Percentiles rank a stretch among this genome's conserved stretches.
Conservation (phyloP, 2,329 filamentous ascomycete genomes). For the Paecilomyces variotii region DNA sequence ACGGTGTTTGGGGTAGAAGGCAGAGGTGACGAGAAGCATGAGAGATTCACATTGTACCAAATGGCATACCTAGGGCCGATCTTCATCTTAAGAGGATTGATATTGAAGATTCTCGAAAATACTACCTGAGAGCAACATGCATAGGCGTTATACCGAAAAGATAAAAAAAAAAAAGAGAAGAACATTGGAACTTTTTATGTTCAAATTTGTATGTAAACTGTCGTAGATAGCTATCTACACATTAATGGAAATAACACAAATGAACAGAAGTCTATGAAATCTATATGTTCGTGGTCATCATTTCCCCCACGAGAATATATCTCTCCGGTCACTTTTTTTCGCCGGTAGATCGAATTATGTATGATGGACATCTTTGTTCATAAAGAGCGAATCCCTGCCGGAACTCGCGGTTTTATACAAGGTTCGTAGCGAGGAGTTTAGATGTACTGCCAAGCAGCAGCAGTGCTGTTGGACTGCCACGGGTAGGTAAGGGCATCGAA, state of each 20-base stretch:
- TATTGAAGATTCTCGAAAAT: neutral
- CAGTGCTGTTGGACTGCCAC: constrained; percentile 10
- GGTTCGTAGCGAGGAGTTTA: constrained; percentile 13
- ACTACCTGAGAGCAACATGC: neutral
- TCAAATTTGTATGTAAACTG: neutral
- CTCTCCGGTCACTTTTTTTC: neutral
- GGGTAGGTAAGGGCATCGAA: constrained; percentile 30
- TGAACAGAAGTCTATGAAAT: no score
- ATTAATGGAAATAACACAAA: neutral
- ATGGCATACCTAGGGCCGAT: neutral
- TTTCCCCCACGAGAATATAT: neutral
- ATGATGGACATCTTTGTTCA: neutral
- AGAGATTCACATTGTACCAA: neutral
- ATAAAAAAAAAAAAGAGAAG: no score
- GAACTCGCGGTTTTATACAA: no score
- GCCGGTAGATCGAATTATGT: neutral
- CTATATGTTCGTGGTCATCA: no score
- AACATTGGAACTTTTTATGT: neutral
- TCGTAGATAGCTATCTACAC: neutral
- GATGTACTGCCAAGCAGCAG: constrained; percentile 35
- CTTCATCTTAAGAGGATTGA: neutral
- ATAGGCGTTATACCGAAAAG: neutral
- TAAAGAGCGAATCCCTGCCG: neutral
- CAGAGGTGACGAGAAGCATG: no score
- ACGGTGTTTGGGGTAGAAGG: neutral